A percentile compares a stretch with the other conserved stretches of the same genome.
Conservation (phyloP, 495 filamentous ascomycete species). For the Lasiosphaeria miniovina region DNA sequence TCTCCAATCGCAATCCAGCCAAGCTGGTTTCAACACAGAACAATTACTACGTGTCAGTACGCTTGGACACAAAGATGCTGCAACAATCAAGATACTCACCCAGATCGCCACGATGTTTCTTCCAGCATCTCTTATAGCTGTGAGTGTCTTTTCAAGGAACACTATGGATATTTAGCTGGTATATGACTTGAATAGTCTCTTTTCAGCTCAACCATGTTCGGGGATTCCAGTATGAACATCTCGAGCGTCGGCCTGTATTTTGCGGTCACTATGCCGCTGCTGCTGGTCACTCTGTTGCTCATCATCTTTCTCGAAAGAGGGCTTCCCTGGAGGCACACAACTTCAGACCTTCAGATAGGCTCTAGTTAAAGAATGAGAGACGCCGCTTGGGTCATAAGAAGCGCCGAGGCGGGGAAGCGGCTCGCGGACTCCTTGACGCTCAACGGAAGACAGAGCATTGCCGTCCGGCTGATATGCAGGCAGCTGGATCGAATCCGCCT, state of each 20-base stretch:
- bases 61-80: too few species aligned
- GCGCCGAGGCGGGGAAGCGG: constrained; percentile 1
- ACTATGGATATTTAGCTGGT: too few species aligned
- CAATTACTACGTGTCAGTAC: too few species aligned
- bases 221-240: constrained; percentile 2
- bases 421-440: constrained; percentile 2
- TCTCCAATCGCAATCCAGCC: too few species aligned
- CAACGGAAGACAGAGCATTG: constrained; percentile 4
- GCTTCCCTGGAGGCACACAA: neutral
- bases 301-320: neutral
- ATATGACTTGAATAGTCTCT: too few species aligned
- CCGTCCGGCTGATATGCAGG: constrained; percentile 2
- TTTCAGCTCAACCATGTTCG: constrained; percentile 5
- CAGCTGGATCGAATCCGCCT: constrained; percentile 4
- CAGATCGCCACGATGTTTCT: too few species aligned
- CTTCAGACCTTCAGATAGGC: neutral
- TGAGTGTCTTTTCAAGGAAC: too few species aligned
- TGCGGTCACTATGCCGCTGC: neutral
- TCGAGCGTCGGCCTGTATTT: constrained; percentile 2
- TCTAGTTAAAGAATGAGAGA: too few species aligned
- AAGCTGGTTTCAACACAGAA: too few species aligned
- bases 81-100: too few species aligned
- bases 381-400: too few species aligned
- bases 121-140: too few species aligned
- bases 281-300: constrained; percentile 1